Evolutionary conservation across 148 eudicot species (phyloP).

Genomic region (Chenopodium berlandieri): DNA sequence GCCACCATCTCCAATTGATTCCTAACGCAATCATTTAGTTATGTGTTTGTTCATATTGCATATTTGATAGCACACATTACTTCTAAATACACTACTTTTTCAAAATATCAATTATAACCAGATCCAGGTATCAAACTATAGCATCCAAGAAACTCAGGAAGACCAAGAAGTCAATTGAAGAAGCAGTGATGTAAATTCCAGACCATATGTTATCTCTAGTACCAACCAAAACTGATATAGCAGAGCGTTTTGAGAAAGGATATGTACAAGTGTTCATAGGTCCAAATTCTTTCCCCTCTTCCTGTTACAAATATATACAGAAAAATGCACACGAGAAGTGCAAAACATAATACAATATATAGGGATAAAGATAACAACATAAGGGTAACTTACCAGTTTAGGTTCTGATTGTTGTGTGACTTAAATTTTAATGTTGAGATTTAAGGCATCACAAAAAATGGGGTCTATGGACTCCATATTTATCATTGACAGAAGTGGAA

Average conservation of each 20-base stretch:
- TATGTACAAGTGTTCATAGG: conserved; percentile 32
- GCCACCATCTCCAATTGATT: background rate
- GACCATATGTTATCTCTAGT: conserved; percentile 77
- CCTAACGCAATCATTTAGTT: background rate
- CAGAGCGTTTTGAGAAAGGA: conserved; percentile 33
- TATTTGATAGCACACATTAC: background rate
- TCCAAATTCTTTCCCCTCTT: conserved; percentile 47
- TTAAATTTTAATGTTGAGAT: conserved; percentile 72
- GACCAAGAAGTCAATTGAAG: conserved; percentile 58
- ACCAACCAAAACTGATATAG: conserved; percentile 71
- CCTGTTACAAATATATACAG: conserved; percentile 40
- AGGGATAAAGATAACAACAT: background rate
- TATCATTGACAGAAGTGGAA: conserved; percentile 62
- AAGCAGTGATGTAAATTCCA: conserved; percentile 52
- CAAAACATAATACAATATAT: background rate
- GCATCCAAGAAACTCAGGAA: conserved; percentile 48
- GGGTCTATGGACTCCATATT: conserved; percentile 56
- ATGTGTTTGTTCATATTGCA: background rate
- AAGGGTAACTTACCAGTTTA: conserved; percentile 42
- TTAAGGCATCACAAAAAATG: conserved; percentile 41
- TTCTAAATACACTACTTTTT: background rate
- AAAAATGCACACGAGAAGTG: background rate
- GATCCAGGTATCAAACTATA: background rate
- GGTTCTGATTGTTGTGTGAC: conserved; percentile 76
- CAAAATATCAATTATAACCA: background rate